Conservation (phyloP, 208 protist species). For the Hexamita inflata region DNA sequence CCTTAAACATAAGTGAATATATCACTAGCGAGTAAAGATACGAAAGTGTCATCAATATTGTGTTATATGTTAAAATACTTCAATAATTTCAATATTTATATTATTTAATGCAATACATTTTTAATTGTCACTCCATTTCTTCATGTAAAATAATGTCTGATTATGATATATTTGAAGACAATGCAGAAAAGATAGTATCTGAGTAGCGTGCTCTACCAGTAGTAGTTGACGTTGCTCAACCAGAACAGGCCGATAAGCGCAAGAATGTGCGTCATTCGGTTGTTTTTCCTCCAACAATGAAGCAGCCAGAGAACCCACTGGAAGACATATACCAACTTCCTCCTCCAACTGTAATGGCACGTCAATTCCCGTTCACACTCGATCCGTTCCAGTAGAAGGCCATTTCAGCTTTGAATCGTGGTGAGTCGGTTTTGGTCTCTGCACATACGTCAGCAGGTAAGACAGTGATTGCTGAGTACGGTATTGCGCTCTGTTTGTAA, state of each 20-base stretch:
- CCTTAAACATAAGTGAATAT: no score
- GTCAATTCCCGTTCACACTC: conserved; percentile 75
- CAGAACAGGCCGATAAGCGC: neutral
- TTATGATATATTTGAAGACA: no score
- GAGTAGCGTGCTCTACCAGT: no score
- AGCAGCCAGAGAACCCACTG: neutral
- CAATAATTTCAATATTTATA: no score
- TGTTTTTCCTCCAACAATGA: conserved; percentile 12
- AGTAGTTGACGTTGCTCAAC: neutral
- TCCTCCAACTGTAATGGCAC: conserved; percentile 41
- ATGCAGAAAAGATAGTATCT: no score
- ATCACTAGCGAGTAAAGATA: no score
- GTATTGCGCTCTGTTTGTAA: conserved; percentile 59
- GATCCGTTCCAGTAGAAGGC: conserved; percentile 68
- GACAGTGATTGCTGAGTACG: conserved; percentile 92
- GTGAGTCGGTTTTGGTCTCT: conserved; percentile 90
- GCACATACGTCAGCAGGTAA: conserved; percentile 98
- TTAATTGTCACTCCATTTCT: no score
- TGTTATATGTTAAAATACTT: no score
- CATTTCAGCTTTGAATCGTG: conserved; percentile 1
- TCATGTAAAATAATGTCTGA: no score
- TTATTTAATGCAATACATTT: no score
- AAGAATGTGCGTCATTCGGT: conserved; percentile 19
- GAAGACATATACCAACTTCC: neutral
- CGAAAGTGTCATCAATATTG: no score